These are phyloP conservation scores for Flaveria trinervia DNA, from an alignment of 129 eudicot genomes.

Conservation along the genomic window DNA sequence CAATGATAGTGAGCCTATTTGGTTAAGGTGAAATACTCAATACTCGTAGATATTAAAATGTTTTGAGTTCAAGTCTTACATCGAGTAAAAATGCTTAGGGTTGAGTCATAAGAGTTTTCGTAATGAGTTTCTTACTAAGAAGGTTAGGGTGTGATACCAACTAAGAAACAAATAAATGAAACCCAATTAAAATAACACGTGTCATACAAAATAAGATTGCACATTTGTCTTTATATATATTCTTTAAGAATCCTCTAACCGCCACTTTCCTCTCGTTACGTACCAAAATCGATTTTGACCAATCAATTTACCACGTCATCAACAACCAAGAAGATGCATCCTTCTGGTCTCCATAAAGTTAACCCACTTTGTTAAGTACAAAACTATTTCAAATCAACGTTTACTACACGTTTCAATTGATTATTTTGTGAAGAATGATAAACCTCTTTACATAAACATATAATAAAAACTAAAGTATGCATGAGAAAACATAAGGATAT, in stretches of 20 bases:
- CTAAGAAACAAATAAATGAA: too few relatives aligned
- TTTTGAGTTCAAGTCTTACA: too few relatives aligned
- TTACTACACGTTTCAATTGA: conserved; percentile 1
- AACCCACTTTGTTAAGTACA: conserved; percentile 23
- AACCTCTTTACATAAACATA: background rate
- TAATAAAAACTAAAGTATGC: background rate
- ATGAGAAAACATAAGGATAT: background rate
- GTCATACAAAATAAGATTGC: fast-evolving
- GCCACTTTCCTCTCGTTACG: conserved; percentile 30
- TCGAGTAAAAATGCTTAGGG: too few relatives aligned
- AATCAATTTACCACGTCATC: conserved; percentile 21
- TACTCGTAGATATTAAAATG: too few relatives aligned
- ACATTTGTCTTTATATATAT: too few relatives aligned
- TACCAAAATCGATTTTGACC: conserved; percentile 29
- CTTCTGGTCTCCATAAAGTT: conserved; percentile 29
- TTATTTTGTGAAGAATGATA: background rate
- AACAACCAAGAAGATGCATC: background rate
- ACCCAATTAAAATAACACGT: too few relatives aligned
- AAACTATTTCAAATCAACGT: background rate
- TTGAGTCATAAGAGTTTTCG: too few relatives aligned
- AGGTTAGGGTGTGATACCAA: too few relatives aligned
- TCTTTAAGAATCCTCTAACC: conserved; percentile 21
- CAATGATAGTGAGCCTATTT: too few relatives aligned
- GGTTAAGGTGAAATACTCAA: too few relatives aligned
- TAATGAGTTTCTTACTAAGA: too few relatives aligned